A percentile compares a stretch with the other conserved stretches of the same genome.
Conservation (phyloP, 768 basidiomycete species). For the Russula dissimulans region DNA sequence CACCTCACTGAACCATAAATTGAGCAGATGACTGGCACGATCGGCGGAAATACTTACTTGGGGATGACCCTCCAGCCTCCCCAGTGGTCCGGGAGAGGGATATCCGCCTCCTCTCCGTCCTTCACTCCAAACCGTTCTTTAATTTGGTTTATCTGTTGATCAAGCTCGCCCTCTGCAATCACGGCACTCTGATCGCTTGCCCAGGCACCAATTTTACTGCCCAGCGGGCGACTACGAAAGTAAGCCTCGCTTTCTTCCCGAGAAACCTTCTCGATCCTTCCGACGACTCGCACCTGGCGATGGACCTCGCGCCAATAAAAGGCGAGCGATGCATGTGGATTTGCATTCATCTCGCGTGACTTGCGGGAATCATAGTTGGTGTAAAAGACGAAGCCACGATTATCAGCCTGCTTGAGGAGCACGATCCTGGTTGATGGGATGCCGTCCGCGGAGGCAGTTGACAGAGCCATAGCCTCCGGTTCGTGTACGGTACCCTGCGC, state of each 20-base stretch:
- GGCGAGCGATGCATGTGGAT: slow-evolving; percentile 72
- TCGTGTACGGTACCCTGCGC: slow-evolving; percentile 59
- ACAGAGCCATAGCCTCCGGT: slow-evolving; percentile 85
- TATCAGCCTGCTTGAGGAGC: slow-evolving; percentile 85
- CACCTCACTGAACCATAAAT: slow-evolving; percentile 56
- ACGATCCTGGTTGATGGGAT: slow-evolving; percentile 86
- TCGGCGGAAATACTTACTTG: slow-evolving; percentile 41
- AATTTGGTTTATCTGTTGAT: slow-evolving; percentile 47
- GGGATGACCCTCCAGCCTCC: slow-evolving; percentile 96
- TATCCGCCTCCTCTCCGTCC: slow-evolving; percentile 35
- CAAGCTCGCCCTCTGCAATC: slow-evolving; percentile 65
- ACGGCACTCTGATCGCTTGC: slow-evolving; percentile 82
- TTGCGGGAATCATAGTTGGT: slow-evolving; percentile 96
- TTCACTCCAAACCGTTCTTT: slow-evolving; percentile 47
- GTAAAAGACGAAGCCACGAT: slow-evolving; percentile 88
- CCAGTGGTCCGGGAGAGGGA: slow-evolving; percentile 88
- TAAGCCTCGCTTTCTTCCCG: slow-evolving; percentile 72
- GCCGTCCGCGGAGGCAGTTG: slow-evolving; percentile 59
- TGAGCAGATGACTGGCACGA: background rate
- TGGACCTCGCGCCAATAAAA: slow-evolving; percentile 90
- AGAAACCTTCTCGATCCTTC: slow-evolving; percentile 70
- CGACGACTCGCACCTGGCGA: slow-evolving; percentile 74
- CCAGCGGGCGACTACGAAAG: slow-evolving; percentile 72
- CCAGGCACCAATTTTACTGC: slow-evolving; percentile 86
- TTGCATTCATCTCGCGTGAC: slow-evolving; percentile 65